A percentile compares a stretch with the other conserved stretches of the same genome.
Conservation (phyloP, 1,139 yeast species). For the Taphrina pruni region DNA sequence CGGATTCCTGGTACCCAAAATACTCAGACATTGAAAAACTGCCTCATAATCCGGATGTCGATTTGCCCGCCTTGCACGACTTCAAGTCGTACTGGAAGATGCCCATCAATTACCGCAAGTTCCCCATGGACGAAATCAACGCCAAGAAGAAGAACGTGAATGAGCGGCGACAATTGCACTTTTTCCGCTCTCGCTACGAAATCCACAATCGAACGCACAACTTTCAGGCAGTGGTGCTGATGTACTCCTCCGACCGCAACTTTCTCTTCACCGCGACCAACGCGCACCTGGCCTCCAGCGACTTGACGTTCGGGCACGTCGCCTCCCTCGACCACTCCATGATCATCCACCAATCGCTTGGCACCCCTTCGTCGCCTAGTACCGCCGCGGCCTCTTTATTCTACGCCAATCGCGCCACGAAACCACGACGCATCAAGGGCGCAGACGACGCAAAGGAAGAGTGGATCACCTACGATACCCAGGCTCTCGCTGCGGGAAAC, state of each 20-base stretch:
- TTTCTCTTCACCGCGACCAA: constrained; percentile 39
- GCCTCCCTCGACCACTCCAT: constrained; percentile 36
- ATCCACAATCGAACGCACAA: constrained; percentile 29
- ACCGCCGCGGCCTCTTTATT: constrained; percentile 4
- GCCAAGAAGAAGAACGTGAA: constrained; percentile 8
- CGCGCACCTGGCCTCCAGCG: constrained; percentile 27
- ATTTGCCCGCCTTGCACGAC: constrained; percentile 29
- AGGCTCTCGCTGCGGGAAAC: constrained; percentile 29
- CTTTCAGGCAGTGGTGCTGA: constrained; percentile 34
- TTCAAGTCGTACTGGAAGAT: constrained; percentile 36
- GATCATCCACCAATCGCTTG: constrained; percentile 29
- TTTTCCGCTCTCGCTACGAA: constrained; percentile 23
- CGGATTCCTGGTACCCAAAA: constrained; percentile 18
- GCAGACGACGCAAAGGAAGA: constrained; percentile 7
- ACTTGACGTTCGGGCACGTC: constrained; percentile 24
- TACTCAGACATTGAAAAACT: constrained; percentile 1
- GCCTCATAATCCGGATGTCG: constrained; percentile 34
- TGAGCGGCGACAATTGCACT: constrained; percentile 33
- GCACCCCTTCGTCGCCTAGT: constrained; percentile 16
- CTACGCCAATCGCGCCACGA: background rate
- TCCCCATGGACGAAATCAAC: constrained; percentile 26
- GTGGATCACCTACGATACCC: constrained; percentile 36
- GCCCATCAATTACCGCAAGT: constrained; percentile 33
- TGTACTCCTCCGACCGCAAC: constrained; percentile 37
- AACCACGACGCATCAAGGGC: background rate